A percentile compares a stretch with the other conserved stretches of the same genome.
Evolutionary conservation across 2,329 filamentous ascomycete species (phyloP).

Genomic region (Pseudopithomyces chartarum): DNA sequence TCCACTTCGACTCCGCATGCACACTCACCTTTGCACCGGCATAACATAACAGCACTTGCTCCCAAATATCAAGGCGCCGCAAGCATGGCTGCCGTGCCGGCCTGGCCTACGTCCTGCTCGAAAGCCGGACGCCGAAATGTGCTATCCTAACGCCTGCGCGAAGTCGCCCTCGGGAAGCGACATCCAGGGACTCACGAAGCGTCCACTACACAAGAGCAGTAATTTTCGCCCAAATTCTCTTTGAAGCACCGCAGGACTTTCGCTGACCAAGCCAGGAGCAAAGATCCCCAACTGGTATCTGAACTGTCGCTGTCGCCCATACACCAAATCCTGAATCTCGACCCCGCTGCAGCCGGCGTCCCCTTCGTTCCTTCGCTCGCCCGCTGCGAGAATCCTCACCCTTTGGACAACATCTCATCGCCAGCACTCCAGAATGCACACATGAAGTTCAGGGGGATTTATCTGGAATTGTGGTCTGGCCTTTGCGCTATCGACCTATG

Average conservation of each 20-base stretch:
- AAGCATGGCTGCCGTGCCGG: too few relatives aligned
- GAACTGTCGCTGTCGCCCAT: too few relatives aligned
- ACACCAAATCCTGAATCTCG: too few relatives aligned
- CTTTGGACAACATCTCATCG: neutral
- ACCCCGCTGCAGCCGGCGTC: too few relatives aligned
- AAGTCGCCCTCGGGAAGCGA: neutral
- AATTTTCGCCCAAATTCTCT: neutral
- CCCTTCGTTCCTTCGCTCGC: neutral
- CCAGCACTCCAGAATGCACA: neutral
- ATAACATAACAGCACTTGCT: neutral
- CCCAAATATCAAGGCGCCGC: neutral
- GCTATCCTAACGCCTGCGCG: neutral
- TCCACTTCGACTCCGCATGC: constrained; percentile 6
- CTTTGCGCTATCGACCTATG: neutral
- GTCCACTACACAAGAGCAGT: neutral
- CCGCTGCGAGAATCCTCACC: neutral
- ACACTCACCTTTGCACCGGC: neutral
- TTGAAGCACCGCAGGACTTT: neutral
- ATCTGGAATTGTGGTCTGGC: constrained; percentile 9
- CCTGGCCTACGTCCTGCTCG: too few relatives aligned
- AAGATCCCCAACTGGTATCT: too few relatives aligned
- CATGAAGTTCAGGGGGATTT: neutral
- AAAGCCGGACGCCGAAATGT: too few relatives aligned
- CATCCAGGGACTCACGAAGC: neutral
- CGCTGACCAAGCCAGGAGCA: neutral